Percentiles rank a stretch among this genome's conserved stretches.
phyloP scores from a whole-genome alignment of 768 basidiomycete genomes.

The Myochromella boudieri region DNA sequence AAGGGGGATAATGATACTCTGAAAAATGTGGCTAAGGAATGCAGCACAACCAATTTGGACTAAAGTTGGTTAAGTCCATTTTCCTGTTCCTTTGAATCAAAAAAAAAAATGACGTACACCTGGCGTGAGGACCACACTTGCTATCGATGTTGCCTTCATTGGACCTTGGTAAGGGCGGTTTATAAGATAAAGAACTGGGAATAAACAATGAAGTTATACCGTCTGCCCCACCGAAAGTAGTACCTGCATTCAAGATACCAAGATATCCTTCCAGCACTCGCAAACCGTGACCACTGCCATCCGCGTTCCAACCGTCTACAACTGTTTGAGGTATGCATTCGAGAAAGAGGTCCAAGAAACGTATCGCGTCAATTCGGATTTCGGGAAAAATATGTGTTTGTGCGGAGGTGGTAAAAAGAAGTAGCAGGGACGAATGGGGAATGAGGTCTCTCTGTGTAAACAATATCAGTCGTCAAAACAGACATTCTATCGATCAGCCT shows the following conservation, averaged over 20 bases:
- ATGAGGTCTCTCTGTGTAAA: constrained; percentile 60
- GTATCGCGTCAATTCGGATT: constrained; percentile 87
- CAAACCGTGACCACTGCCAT: constrained; percentile 50
- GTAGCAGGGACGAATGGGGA: constrained; percentile 73
- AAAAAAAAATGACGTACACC: constrained; percentile 42
- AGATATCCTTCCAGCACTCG: constrained; percentile 80
- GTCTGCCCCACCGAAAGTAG: constrained; percentile 55
- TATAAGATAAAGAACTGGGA: neutral
- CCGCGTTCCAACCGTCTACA: constrained; percentile 64
- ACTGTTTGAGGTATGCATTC: constrained; percentile 67
- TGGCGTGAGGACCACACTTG: constrained; percentile 64
- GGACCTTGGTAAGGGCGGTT: constrained; percentile 27
- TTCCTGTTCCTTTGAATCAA: neutral
- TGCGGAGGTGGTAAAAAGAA: constrained; percentile 87
- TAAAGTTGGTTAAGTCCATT: constrained; percentile 25
- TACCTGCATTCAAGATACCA: constrained; percentile 71
- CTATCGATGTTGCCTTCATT: constrained; percentile 54
- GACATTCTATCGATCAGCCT: neutral
- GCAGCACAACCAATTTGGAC: constrained; percentile 80
- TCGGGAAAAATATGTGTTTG: constrained; percentile 96
- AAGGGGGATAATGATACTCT: constrained; percentile 37
- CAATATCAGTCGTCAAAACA: constrained; percentile 1
- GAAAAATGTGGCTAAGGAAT: constrained; percentile 71
- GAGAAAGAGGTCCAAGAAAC: constrained; percentile 74
- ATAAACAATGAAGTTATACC: constrained; percentile 32